phyloP scores from a whole-genome alignment of 2,329 filamentous ascomycete genomes.

The Aspergillus sp. region DNA sequence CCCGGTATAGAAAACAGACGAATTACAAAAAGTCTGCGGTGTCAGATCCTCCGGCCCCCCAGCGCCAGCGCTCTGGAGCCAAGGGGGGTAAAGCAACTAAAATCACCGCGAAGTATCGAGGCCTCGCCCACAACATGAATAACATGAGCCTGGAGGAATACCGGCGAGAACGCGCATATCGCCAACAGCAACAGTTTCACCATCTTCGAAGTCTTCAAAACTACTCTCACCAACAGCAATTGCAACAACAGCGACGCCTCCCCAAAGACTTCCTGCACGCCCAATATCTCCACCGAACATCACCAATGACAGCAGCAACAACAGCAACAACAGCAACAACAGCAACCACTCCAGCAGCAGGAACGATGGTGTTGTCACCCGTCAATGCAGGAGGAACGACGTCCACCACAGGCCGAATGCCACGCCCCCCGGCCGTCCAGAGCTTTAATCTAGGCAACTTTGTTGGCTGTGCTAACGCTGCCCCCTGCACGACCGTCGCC shows the following conservation, averaged over 20 bases:
- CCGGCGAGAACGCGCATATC: slow-evolving; percentile 11
- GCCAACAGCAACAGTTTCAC: neutral
- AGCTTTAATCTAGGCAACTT: slow-evolving; percentile 26
- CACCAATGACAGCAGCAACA: slow-evolving; percentile 3
- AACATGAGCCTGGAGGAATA: slow-evolving; percentile 24
- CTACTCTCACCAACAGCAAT: too few species aligned
- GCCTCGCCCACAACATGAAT: slow-evolving; percentile 10
- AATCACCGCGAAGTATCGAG: slow-evolving; percentile 33
- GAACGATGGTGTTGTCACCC: slow-evolving; percentile 10
- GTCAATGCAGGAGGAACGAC: neutral
- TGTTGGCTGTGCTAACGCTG: slow-evolving; percentile 28
- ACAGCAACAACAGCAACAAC: slow-evolving; percentile 3
- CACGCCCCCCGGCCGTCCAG: slow-evolving; percentile 16
- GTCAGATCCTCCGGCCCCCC: slow-evolving; percentile 39
- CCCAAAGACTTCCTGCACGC: slow-evolving; percentile 15
- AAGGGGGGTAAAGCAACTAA: slow-evolving; percentile 43
- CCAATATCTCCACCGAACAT: slow-evolving; percentile 13
- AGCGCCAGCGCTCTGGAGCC: slow-evolving; percentile 43
- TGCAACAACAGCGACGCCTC: slow-evolving; percentile 9
- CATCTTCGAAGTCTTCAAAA: neutral
- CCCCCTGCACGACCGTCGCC: slow-evolving; percentile 19
- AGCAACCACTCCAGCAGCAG: slow-evolving; percentile 2
- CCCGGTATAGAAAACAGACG: slow-evolving; percentile 64
- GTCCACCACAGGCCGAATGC: slow-evolving; percentile 12
- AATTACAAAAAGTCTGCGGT: slow-evolving; percentile 40